Base-by-base conservation (phyloP, 106 monocot species). In the Dioscorea dumetorum region DNA sequence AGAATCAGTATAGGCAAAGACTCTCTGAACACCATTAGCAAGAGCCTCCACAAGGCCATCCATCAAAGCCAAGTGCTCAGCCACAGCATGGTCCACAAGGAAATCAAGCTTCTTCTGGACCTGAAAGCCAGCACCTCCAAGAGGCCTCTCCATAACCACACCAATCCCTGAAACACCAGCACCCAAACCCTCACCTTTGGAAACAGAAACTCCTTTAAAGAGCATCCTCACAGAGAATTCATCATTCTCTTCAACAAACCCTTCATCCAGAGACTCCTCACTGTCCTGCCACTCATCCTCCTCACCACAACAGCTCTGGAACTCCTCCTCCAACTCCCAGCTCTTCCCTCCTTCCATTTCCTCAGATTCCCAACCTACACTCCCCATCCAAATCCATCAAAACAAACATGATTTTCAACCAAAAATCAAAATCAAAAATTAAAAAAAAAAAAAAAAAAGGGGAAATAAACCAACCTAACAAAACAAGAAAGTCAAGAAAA, bases 21-120 rank as follows among this genome's bases (percentile, higher is more conserved):
- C 68, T 56, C 72, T 67, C 35, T 67, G 71, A 57, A 74, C 57
- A 6, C 88, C 88, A 63, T 70, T 82, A 31, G 69, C 33, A 59
- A 76, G 75, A 56, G 95, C 95, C 62, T 84, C 95, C 49, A 80
- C 68, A 22, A 97, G 64, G 2, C 95, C 95, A 78, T 97, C 86
- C 91, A 97, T 70, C 33, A 97, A 68, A 49, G 95, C 95, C 49
- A 97, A 74, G 52, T 85, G 84, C 61, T 97, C 91, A 0, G 84
- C 89, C 32, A 89, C 78, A 9, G 70, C 66, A 57, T 76, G 88
- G 34, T 91, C 82, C 22, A 91, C 91, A 74, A 76, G 81, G 48
- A 97, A 91, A 70, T 97, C 91, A 34, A 97, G 73, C 70, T 86
- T 97, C 71, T 97, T 97, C 87, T 97, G 91, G 20, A 97, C 84